Conservation (phyloP, 768 basidiomycete genomes). For the Suillus occidentalis region DNA sequence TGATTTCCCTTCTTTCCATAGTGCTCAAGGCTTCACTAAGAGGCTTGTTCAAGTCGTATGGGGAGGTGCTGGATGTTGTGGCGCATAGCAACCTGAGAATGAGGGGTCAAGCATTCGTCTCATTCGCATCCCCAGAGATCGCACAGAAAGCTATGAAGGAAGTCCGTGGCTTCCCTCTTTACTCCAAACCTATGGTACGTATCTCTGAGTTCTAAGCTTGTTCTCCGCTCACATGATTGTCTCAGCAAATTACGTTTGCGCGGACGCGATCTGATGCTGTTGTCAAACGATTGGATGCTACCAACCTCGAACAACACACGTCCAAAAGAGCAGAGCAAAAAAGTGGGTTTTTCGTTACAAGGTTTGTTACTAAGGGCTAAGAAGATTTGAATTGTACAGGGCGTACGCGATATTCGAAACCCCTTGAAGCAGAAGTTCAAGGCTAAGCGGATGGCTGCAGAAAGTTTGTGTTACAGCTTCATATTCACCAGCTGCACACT, state of each 20-base stretch:
- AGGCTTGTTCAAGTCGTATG: conserved; percentile 91
- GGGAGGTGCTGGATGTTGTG: conserved; percentile 91
- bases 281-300: conserved; percentile 70
- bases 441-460: conserved; percentile 77
- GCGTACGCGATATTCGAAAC: conserved; percentile 83
- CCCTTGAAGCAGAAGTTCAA: conserved; percentile 86
- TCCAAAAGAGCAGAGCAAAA: conserved; percentile 75
- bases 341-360: conserved; percentile 49
- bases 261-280: conserved; percentile 87
- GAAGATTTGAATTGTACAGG: conserved; percentile 42
- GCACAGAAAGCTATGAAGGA: conserved; percentile 91
- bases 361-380: not conserved
- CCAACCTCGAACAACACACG: conserved; percentile 75
- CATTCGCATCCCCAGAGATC: conserved; percentile 78
- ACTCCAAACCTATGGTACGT: conserved; percentile 93
- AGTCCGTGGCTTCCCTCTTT: conserved; percentile 90
- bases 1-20: conserved; percentile 29
- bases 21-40: conserved; percentile 88
- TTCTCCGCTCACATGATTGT: not conserved
- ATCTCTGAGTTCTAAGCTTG: conserved; percentile 1
- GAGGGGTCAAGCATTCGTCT: conserved; percentile 98
- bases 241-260: conserved; percentile 94
- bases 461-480: conserved; percentile 47
- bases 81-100: conserved; percentile 94
- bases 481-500: conserved; percentile 7